A percentile compares a stretch with the other conserved stretches of the same genome.
Conservation (phyloP, 176 grass and related monocot genomes). For the Tillandsia fasciculata region DNA sequence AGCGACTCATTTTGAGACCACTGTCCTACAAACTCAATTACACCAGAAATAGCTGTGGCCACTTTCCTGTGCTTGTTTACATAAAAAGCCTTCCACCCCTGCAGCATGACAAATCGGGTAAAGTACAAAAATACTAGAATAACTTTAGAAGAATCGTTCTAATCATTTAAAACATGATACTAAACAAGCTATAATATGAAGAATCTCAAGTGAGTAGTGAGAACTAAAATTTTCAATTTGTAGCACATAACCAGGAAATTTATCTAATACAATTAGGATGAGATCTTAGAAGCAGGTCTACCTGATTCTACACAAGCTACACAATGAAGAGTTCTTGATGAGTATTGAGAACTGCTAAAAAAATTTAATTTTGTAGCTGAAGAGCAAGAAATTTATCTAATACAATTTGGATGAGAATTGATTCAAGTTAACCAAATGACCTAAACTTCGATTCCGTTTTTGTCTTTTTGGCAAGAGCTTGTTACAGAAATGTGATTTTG, state of each 20-base stretch:
- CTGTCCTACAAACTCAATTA: constrained; percentile 36
- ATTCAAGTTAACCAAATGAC: not conserved
- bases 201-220: too few relatives aligned
- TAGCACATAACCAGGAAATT: too few relatives aligned
- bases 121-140: not conserved
- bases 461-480: not conserved
- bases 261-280: too few relatives aligned
- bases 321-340: not conserved
- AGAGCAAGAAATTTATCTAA: not conserved
- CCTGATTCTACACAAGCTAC: too few relatives aligned
- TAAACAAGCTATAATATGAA: too few relatives aligned
- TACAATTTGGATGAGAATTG: not conserved
- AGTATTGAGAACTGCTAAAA: not conserved
- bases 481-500: not conserved
- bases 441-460: not conserved
- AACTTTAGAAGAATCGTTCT: not conserved
- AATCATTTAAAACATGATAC: too few relatives aligned
- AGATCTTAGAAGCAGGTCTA: too few relatives aligned
- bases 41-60: constrained; percentile 28
- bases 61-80: constrained; percentile 47
- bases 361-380: not conserved
- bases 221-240: too few relatives aligned
- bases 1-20: constrained; percentile 39
- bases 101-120: constrained; percentile 11
- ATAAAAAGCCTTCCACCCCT: constrained; percentile 50